Evolutionary conservation across 2,329 filamentous ascomycete species (phyloP), one percentile per base, ranked within the genome.

Genomic region (Camptophora hylomeconis): DNA sequence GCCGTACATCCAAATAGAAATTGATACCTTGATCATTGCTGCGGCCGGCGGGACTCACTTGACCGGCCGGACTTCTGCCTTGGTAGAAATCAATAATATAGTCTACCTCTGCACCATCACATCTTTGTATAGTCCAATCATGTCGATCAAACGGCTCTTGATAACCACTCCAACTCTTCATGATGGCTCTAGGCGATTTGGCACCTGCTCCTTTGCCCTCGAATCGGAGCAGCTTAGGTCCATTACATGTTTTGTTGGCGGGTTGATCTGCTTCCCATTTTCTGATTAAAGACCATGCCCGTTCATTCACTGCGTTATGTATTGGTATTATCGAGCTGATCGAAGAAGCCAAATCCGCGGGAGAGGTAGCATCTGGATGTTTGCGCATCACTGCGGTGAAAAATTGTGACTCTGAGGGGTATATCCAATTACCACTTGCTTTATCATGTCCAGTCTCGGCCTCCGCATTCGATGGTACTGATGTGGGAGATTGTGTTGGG

Each of bases 61-160:
- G 25, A 8, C 17, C 42, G 28, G 30, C 29, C 31, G 55, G 52
- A 17, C 63, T 52, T 43, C 64, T 72, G 0, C 89, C 89, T 4
- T 83, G 75, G 51, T 98, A 98, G 47, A 98, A 98, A 56, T 98
- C 89, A 53, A 98, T 98, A 20, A 98, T 79, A 52, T 98, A 98
- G 46, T 95, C 89, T 26, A 98, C 61, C 47, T 72, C 72, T 33
- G 52, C 48, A 5, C 59, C 60, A 12, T 80, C 87, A 50, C 89
- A 95, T 28, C 89, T 68, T 56, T 98, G 86, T 19, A 98, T 77
- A 14, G 94, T 75, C 89, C 89, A 98, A 54, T 98, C 89, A 53
- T 98, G 89, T 16, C 89, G 67, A 57, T 98, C 89, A 54, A 98
- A 98, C 2, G 89, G 89, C 30, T 77, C 66, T 35, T 79, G 76